A percentile compares a stretch with the other conserved stretches of the same genome.
These are phyloP conservation scores for Dendrobium chrysotoxum DNA, from an alignment of 106 monocot genomes.

Conservation along the genomic window DNA sequence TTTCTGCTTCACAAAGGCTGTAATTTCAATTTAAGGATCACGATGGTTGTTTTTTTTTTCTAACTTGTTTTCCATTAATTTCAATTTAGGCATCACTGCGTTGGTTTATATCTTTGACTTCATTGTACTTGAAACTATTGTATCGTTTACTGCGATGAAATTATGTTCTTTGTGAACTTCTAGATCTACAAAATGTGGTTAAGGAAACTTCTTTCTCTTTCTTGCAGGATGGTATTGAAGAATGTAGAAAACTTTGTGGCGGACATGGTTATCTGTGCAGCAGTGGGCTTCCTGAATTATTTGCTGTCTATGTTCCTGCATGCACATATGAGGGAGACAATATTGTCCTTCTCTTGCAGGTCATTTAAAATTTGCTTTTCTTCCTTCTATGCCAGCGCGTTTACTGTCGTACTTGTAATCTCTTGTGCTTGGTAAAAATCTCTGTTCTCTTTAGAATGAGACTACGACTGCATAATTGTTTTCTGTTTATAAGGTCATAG, in stretches of 20 bases:
- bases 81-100: background rate
- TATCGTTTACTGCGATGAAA: background rate
- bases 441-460: background rate
- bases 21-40: background rate
- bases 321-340: constrained; percentile 99
- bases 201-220: background rate
- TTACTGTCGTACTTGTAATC: background rate
- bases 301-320: constrained; percentile 91
- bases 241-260: constrained; percentile 96
- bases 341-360: constrained; percentile 83
- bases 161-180: background rate
- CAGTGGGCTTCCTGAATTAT: constrained; percentile 98
- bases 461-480: background rate
- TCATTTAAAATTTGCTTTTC: constrained; percentile 15
- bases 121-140: background rate
- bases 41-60: background rate
- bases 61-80: background rate
- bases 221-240: constrained; percentile 91
- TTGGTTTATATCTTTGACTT: background rate
- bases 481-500: background rate
- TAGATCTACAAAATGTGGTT: background rate
- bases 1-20: background rate
- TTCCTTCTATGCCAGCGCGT: background rate
- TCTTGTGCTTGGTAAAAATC: background rate
- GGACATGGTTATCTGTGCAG: constrained; percentile 96